These are phyloP conservation scores for Boehmeria nivea DNA, from an alignment of 306 rosid species.

Conservation along the genomic window DNA sequence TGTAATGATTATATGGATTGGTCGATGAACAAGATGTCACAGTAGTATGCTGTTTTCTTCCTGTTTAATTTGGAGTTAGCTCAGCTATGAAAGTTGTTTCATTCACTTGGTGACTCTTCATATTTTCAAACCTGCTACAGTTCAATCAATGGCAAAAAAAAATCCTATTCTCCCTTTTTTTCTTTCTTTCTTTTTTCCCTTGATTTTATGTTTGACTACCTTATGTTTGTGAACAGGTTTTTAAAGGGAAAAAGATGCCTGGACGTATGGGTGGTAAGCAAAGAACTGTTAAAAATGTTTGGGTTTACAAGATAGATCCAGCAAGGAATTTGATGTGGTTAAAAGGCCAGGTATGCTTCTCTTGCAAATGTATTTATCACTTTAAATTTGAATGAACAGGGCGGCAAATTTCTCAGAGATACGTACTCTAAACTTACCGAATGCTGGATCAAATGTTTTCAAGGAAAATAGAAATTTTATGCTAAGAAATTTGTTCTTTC, in stretches of 20 bases:
- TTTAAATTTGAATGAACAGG: too few species aligned
- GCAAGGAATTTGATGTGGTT: constrained; percentile 94
- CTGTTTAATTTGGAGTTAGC: neutral
- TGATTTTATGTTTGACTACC: neutral
- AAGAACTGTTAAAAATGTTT: constrained; percentile 86
- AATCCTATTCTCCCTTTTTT: neutral
- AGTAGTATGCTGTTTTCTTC: neutral
- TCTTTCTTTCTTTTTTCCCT: too few species aligned
- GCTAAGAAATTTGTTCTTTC: too few species aligned
- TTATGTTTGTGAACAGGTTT: constrained; percentile 48
- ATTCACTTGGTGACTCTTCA: neutral
- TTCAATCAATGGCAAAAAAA: neutral
- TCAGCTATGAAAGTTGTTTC: neutral
- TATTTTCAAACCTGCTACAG: neutral
- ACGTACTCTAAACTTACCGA: too few species aligned
- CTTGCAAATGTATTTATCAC: constrained; percentile 3
- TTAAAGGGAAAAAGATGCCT: constrained; percentile 78
- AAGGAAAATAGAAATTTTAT: too few species aligned
- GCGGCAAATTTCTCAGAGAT: too few species aligned
- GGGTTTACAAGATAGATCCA: constrained; percentile 92
- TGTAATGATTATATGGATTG: neutral
- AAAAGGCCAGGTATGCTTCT: constrained; percentile 77
- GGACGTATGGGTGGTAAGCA: constrained; percentile 96
- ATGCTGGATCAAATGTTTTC: too few species aligned
- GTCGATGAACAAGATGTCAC: neutral